Evolutionary conservation across 306 rosid genomes (phyloP).

Genomic region (Geum urbanum): DNA sequence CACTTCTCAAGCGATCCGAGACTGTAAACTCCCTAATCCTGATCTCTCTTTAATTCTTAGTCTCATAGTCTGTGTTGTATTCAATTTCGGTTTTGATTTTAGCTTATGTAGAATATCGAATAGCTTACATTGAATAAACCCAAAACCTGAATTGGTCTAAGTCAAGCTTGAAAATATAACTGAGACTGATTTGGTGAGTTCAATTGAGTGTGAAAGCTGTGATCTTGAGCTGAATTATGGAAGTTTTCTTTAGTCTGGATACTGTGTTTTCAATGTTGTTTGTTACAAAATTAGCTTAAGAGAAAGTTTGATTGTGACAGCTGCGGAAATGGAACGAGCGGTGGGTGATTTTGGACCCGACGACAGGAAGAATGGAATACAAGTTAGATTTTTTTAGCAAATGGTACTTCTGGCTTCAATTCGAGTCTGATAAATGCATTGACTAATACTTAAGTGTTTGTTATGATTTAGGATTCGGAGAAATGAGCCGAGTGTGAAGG

Average conservation of each 20-base stretch:
- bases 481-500: slow-evolving; percentile 81
- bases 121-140: background rate
- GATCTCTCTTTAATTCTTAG: background rate
- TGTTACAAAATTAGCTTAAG: background rate
- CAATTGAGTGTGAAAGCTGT: background rate
- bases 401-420: slow-evolving; percentile 12
- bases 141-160: background rate
- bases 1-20: slow-evolving; percentile 98
- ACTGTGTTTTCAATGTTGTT: background rate
- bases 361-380: slow-evolving; percentile 97
- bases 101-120: background rate
- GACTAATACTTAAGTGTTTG: slow-evolving; percentile 4
- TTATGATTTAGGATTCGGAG: slow-evolving; percentile 66
- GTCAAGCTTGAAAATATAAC: background rate
- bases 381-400: slow-evolving; percentile 57
- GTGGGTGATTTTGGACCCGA: slow-evolving; percentile 88
- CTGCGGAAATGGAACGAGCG: slow-evolving; percentile 96
- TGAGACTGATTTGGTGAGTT: background rate
- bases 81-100: background rate
- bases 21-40: slow-evolving; percentile 45
- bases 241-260: background rate
- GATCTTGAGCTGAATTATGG: background rate
- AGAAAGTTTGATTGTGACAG: slow-evolving; percentile 32
- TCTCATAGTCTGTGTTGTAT: background rate
- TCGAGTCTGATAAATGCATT: slow-evolving; percentile 8